These are phyloP conservation scores for Phytopythium cucurbitacearum DNA, from an alignment of 352 stramenopile genomes.

Conservation along the genomic window DNA sequence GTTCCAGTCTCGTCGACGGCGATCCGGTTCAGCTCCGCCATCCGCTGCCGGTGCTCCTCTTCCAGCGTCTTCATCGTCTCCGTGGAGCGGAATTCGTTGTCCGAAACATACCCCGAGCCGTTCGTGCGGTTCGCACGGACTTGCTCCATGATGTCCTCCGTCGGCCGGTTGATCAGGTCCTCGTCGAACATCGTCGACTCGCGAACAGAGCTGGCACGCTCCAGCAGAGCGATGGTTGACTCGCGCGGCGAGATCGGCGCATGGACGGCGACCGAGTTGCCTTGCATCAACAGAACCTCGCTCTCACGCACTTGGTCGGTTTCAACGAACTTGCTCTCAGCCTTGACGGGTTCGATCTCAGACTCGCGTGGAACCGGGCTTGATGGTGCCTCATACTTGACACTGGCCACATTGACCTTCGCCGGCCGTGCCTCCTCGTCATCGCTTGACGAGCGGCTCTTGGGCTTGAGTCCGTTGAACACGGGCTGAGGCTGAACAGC, in stretches of 20 bases:
- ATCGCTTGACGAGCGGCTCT: too few relatives aligned
- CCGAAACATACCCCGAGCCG: conserved; percentile 16
- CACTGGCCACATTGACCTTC: too few relatives aligned
- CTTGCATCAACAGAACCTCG: conserved; percentile 7
- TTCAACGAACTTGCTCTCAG: too few relatives aligned
- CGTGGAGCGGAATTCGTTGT: conserved; percentile 34
- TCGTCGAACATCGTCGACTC: conserved; percentile 36
- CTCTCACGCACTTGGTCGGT: too few relatives aligned
- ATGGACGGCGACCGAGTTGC: background rate
- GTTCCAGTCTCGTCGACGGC: conserved; percentile 35
- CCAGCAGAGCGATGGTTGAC: conserved; percentile 25
- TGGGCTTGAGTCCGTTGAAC: too few relatives aligned
- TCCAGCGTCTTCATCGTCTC: conserved; percentile 43
- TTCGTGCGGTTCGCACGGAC: conserved; percentile 27
- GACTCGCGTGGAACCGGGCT: too few relatives aligned
- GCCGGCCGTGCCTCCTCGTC: too few relatives aligned
- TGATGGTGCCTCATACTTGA: too few relatives aligned
- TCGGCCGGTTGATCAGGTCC: conserved; percentile 39
- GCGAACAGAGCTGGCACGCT: conserved; percentile 18
- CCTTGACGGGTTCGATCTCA: too few relatives aligned
- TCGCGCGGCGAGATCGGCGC: conserved; percentile 2
- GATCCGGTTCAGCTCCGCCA: conserved; percentile 60
- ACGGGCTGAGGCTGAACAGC: too few relatives aligned
- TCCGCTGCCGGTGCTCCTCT: conserved; percentile 52
- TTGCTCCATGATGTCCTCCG: conserved; percentile 33